phyloP scores from a whole-genome alignment of 495 filamentous ascomycete genomes.

The Daldinia bambusicola region DNA sequence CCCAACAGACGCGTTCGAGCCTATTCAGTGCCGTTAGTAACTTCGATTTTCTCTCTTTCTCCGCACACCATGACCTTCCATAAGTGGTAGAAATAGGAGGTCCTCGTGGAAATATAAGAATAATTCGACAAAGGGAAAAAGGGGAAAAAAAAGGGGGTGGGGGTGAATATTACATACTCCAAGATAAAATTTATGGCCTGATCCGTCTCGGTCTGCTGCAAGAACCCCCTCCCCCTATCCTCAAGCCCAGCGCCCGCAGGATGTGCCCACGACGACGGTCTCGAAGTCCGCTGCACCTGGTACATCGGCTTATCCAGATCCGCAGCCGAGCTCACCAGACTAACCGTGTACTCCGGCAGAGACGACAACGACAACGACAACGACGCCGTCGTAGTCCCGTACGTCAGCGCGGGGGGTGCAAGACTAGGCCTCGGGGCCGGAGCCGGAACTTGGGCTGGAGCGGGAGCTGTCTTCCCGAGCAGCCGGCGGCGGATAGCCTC shows the following conservation, averaged over 20 bases:
- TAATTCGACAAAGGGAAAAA: neutral
- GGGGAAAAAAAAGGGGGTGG: constrained; percentile 1
- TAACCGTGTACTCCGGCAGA: constrained; percentile 46
- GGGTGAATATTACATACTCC: constrained; percentile 47
- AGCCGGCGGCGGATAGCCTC: constrained; percentile 43
- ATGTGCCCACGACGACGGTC: constrained; percentile 17
- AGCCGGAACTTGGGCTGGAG: neutral
- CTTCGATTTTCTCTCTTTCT: neutral
- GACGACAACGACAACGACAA: constrained; percentile 19
- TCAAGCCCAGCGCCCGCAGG: constrained; percentile 1
- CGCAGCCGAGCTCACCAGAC: constrained; percentile 48
- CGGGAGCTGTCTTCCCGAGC: neutral
- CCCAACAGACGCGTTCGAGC: constrained; percentile 62
- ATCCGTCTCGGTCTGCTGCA: constrained; percentile 52
- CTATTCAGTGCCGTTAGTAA: constrained; percentile 35
- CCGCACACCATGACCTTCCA: neutral
- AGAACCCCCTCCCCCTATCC: neutral
- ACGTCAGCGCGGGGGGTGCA: neutral
- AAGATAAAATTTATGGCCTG: constrained; percentile 63
- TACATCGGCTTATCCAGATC: constrained; percentile 46
- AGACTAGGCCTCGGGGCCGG: neutral
- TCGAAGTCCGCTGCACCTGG: constrained; percentile 32
- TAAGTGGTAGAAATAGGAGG: too few species aligned
- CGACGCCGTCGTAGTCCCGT: neutral
- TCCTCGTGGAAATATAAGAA: too few species aligned